Conservation (phyloP, 108 stramenopile genomes). For the Cyclotella kingstonii region DNA sequence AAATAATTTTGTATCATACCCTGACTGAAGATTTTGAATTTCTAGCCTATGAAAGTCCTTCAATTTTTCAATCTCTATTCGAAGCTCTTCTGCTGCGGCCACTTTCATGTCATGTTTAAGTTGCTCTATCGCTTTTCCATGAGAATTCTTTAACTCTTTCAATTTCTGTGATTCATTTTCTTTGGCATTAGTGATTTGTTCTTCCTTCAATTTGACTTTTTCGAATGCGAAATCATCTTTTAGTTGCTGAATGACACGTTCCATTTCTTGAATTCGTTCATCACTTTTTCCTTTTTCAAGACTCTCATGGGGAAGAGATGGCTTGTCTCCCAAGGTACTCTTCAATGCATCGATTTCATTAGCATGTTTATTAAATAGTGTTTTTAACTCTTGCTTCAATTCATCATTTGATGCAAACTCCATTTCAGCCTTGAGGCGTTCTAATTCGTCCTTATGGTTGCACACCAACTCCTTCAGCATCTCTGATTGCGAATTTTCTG, state of each 20-base stretch:
- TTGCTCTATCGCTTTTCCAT: slow-evolving; percentile 15
- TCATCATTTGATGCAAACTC: slow-evolving; percentile 1
- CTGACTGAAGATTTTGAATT: slow-evolving; percentile 14
- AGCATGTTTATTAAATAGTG: slow-evolving; percentile 3
- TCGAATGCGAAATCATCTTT: slow-evolving; percentile 4
- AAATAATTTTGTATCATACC: not conserved
- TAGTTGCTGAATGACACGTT: not conserved
- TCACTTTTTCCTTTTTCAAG: not conserved
- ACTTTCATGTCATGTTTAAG: slow-evolving; percentile 17
- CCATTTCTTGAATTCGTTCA: slow-evolving; percentile 2
- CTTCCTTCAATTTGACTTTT: slow-evolving; percentile 15
- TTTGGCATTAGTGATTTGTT: slow-evolving; percentile 4
- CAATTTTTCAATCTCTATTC: slow-evolving; percentile 16
- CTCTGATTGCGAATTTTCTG: slow-evolving; percentile 6
- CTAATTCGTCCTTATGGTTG: slow-evolving; percentile 14
- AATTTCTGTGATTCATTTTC: slow-evolving; percentile 2
- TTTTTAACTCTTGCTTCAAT: slow-evolving; percentile 6
- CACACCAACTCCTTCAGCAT: slow-evolving; percentile 19
- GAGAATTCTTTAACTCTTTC: slow-evolving; percentile 7
- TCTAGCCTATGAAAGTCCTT: slow-evolving; percentile 5
- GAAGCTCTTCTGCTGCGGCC: slow-evolving; percentile 1
- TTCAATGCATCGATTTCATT: slow-evolving; percentile 15
- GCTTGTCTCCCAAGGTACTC: not conserved
- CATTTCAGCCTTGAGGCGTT: slow-evolving; percentile 16
- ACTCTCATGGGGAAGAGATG: too few species aligned